A percentile compares a stretch with the other conserved stretches of the same genome.
Conservation (phyloP, 805 yeast genomes). For the Sugiyamaella mastotermitis region DNA sequence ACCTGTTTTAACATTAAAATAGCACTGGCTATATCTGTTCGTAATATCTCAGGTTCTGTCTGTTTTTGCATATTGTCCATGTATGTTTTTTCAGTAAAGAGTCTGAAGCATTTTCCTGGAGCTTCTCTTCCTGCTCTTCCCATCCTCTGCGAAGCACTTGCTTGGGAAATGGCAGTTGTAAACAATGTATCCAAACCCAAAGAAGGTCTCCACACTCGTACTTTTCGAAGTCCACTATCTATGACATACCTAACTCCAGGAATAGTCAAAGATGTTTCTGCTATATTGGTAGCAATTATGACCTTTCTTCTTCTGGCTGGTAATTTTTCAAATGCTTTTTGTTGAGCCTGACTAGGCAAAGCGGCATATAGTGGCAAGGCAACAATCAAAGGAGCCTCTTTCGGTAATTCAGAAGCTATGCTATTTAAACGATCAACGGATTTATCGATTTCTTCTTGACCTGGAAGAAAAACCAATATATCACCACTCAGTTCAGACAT, state of each 20-base stretch:
- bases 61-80: slow-evolving; percentile 52
- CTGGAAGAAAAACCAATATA: slow-evolving; percentile 86
- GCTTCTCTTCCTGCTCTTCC: slow-evolving; percentile 99
- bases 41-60: slow-evolving; percentile 88
- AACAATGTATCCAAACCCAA: slow-evolving; percentile 87
- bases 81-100: slow-evolving; percentile 73
- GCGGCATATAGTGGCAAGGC: slow-evolving; percentile 93
- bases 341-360: slow-evolving; percentile 77
- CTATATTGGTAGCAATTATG: slow-evolving; percentile 89
- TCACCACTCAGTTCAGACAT: slow-evolving; percentile 81
- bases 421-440: slow-evolving; percentile 57
- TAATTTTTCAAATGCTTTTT: slow-evolving; percentile 65
- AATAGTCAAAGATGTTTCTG: slow-evolving; percentile 95
- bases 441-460: slow-evolving; percentile 96
- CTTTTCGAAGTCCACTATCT: slow-evolving; percentile 89
- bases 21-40: slow-evolving; percentile 82
- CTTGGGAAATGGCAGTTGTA: slow-evolving; percentile 88
- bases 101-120: slow-evolving; percentile 81
- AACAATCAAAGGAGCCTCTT: slow-evolving; percentile 66
- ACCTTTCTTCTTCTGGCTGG: slow-evolving; percentile 72
- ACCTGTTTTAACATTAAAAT: slow-evolving; percentile 75
- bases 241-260: slow-evolving; percentile 90
- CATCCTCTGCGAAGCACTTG: slow-evolving; percentile 89
- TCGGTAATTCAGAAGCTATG: slow-evolving; percentile 56
- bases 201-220: slow-evolving; percentile 91